Percentiles rank a stretch among this genome's conserved stretches.
phyloP scores from a whole-genome alignment of 2,329 filamentous ascomycete species.

The Neofusicoccum laricinum region DNA sequence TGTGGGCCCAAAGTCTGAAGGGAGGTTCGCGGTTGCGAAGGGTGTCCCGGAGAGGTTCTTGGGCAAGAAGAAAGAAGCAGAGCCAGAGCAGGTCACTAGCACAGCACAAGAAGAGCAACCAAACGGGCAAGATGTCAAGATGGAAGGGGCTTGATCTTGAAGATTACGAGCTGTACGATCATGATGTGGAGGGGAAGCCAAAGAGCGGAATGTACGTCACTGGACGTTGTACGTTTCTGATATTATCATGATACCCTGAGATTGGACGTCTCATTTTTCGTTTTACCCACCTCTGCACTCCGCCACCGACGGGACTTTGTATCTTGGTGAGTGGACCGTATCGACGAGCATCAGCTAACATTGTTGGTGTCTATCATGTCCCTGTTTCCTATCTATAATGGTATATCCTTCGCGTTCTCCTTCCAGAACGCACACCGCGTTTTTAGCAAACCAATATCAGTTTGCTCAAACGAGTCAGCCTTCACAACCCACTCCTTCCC shows the following conservation, averaged over 20 bases:
- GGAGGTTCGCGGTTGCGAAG: constrained; percentile 58
- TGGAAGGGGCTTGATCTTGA: not conserved
- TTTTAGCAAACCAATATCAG: constrained; percentile 39
- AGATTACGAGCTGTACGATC: not conserved
- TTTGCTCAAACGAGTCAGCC: constrained; percentile 44
- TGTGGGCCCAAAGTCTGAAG: constrained; percentile 56
- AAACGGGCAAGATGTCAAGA: constrained; percentile 1
- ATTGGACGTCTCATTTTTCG: not conserved
- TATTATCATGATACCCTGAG: not conserved
- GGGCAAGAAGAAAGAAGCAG: not conserved
- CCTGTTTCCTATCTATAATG: not conserved
- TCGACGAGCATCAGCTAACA: not conserved
- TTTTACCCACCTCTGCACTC: not conserved
- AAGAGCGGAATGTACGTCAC: not conserved
- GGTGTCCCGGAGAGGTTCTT: constrained; percentile 79
- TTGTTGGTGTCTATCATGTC: not conserved
- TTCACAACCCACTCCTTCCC: constrained; percentile 53
- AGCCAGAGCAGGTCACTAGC: not conserved
- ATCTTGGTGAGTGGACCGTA: too few relatives aligned
- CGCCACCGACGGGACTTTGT: too few relatives aligned
- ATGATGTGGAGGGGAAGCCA: not conserved
- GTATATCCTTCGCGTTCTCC: not conserved
- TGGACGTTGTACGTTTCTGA: not conserved
- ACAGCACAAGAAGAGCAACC: not conserved
- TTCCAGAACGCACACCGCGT: constrained; percentile 55